Conservation (phyloP, 176 grass and related monocot species). For the Lolium rigidum region DNA sequence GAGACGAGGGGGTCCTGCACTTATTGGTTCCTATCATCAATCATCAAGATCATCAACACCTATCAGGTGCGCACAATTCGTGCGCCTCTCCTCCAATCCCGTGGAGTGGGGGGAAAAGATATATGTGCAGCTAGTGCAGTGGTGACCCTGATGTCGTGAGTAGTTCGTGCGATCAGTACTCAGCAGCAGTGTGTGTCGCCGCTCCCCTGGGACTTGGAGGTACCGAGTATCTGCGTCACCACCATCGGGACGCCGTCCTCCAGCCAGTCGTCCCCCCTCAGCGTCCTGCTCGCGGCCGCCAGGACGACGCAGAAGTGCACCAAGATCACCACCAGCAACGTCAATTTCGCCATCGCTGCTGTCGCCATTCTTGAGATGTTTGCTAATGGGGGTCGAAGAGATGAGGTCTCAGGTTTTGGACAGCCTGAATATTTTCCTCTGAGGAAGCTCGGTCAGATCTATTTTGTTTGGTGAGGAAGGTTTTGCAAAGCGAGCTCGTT, state of each 20-base stretch:
- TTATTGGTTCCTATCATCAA: neutral
- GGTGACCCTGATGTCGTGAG: neutral
- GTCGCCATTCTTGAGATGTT: neutral
- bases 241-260: no score
- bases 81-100: no score
- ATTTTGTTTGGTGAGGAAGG: neutral
- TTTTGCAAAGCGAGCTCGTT: neutral
- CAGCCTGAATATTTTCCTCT: neutral
- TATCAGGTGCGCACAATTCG: neutral
- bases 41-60: neutral
- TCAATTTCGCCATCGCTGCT: neutral
- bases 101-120: no score
- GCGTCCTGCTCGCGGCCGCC: neutral
- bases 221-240: constrained; percentile 3
- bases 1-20: no score
- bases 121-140: no score
- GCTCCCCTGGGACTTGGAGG: neutral
- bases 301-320: neutral
- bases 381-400: neutral
- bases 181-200: constrained; percentile 20
- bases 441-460: neutral
- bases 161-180: neutral
- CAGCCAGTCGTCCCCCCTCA: no score
- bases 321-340: neutral
- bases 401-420: neutral